Evolutionary conservation across 371 early-diverging fungal species (phyloP), one percentile per base, ranked within the genome.

Genomic region (Syncephalis plumigaleata): DNA sequence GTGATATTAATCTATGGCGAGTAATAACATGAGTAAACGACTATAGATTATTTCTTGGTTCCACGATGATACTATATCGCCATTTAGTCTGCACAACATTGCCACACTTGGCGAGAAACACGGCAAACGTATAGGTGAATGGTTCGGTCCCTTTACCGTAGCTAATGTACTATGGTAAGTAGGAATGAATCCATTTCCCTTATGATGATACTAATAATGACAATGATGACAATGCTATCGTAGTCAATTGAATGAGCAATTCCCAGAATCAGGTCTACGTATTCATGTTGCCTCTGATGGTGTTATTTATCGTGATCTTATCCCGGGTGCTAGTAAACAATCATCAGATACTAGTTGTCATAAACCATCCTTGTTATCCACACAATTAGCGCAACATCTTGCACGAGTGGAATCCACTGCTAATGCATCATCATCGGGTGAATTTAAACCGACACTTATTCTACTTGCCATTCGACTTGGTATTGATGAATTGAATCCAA

Each of bases 61-160:
- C 53, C 53, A 88, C 45, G 91, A 92, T 60, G 79, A 81, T 37
- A 60, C 77, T 51, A 68, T 71, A 39, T 81, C 79, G 16, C 78
- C 83, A 0, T 92, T 87, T 53, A 91, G 92, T 3, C 84, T 96
- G n/a, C 93, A 96, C 49, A 66, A 83, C 13, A 84, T 96, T 50
- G 88, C 89, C 1, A 58, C 79, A n/a, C 59, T 82, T 2, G 97
- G 93, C 7, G 71, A 71, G 46, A 80, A 85, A 53, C 70, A 77
- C 20, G 90, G 84, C 31, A 92, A 88, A 53, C 73, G 81, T 42
- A 82, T 91, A 51, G 94, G 97, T 26, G 80, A 91, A 63, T 96
- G 97, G 97, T 94, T 91, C 67, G 93, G 93, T 0, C 97, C 97
- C 0, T 73, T 73, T 15, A 92, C 89, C 2, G 88, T 89, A 16